These are phyloP conservation scores for Flaveria bidentis DNA, from an alignment of 129 eudicot species.

Conservation along the genomic window DNA sequence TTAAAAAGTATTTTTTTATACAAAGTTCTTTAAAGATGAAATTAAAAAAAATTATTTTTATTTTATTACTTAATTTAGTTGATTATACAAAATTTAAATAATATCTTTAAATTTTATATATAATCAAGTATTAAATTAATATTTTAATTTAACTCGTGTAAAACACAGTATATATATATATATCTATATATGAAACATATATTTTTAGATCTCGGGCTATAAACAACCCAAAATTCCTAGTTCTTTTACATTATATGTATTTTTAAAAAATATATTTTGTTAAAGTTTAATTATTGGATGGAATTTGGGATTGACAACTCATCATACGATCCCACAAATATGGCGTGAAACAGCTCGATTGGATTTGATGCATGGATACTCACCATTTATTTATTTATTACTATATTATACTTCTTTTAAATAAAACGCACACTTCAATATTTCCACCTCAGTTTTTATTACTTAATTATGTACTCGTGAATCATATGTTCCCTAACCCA, in stretches of 20 bases:
- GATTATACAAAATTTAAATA: too few relatives aligned
- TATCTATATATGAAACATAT: background rate
- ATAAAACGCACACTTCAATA: slow-evolving; percentile 24
- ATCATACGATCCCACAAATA: slow-evolving; percentile 62
- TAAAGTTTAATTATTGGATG: background rate
- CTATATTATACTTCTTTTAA: background rate
- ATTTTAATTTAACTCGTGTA: too few relatives aligned
- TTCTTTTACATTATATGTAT: background rate
- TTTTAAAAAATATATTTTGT: too few relatives aligned
- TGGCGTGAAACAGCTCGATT: slow-evolving; percentile 77
- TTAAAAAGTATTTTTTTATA: too few relatives aligned
- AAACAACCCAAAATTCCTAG: background rate
- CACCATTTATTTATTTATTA: background rate
- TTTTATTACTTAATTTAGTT: too few relatives aligned
- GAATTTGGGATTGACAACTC: slow-evolving; percentile 44
- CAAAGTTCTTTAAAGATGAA: too few relatives aligned
- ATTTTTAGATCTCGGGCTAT: background rate
- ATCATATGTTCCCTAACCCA: slow-evolving; percentile 8
- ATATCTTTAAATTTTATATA: too few relatives aligned
- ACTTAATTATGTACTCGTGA: slow-evolving; percentile 8
- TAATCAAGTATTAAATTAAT: too few relatives aligned
- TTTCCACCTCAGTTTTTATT: background rate
- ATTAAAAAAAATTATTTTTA: too few relatives aligned
- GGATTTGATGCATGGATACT: slow-evolving; percentile 57
- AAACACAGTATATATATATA: too few relatives aligned